These are phyloP conservation scores for Dothidotthia symphoricarpi DNA, from an alignment of 2,329 filamentous ascomycete species.

Conservation along the genomic window DNA sequence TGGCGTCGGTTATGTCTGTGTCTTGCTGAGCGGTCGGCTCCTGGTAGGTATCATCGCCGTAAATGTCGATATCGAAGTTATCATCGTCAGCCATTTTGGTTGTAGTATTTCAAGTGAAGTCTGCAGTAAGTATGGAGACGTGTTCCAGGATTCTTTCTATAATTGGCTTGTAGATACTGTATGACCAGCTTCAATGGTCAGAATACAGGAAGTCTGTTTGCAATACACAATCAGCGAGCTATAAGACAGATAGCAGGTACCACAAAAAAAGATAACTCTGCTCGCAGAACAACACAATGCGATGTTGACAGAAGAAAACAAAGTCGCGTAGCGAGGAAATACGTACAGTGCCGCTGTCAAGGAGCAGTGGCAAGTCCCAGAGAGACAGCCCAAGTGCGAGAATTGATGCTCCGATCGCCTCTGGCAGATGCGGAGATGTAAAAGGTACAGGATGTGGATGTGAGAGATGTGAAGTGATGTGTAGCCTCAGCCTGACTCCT, in stretches of 20 bases:
- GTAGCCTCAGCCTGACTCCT: slow-evolving; percentile 28
- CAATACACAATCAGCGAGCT: slow-evolving; percentile 37
- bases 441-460: slow-evolving; percentile 38
- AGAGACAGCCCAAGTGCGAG: slow-evolving; percentile 36
- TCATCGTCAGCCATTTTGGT: slow-evolving; percentile 58
- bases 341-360: slow-evolving; percentile 42
- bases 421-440: slow-evolving; percentile 41
- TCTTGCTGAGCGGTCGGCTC: slow-evolving; percentile 27
- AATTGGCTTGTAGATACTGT: slow-evolving; percentile 43
- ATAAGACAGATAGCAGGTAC: slow-evolving; percentile 20
- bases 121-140: slow-evolving; percentile 22
- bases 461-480: slow-evolving; percentile 26
- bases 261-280: slow-evolving; percentile 12
- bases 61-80: slow-evolving; percentile 70
- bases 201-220: slow-evolving; percentile 42
- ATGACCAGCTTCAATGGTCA: slow-evolving; percentile 35
- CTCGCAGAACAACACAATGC: slow-evolving; percentile 13
- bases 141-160: slow-evolving; percentile 32
- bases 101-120: slow-evolving; percentile 23
- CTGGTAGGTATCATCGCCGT: slow-evolving; percentile 56
- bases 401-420: slow-evolving; percentile 39
- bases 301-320: slow-evolving; percentile 12
- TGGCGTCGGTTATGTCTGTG: slow-evolving; percentile 23
- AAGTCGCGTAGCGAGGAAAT: slow-evolving; percentile 37
- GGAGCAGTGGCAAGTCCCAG: slow-evolving; percentile 32